A percentile compares a stretch with the other conserved stretches of the same genome.
Conservation (phyloP, 441 rosid species). For the Viola pubescens region DNA sequence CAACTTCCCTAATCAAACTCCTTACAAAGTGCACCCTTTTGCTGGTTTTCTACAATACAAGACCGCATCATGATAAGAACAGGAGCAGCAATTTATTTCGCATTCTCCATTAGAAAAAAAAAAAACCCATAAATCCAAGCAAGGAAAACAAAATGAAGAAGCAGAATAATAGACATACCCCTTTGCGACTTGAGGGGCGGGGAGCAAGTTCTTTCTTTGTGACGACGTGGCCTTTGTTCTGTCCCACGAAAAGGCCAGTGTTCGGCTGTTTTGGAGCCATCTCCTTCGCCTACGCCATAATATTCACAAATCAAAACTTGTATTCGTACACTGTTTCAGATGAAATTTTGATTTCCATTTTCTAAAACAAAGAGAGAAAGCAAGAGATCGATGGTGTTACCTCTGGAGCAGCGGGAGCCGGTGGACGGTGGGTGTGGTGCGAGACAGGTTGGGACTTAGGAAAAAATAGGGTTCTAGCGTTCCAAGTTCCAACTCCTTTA, state of each 20-base stretch:
- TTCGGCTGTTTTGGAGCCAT: slow-evolving; percentile 34
- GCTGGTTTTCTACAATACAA: slow-evolving; percentile 38
- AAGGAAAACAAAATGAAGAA: not conserved
- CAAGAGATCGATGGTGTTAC: too few species aligned
- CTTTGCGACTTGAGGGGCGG: slow-evolving; percentile 39
- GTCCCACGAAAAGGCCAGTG: slow-evolving; percentile 46
- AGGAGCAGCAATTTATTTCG: too few species aligned
- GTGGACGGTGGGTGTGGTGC: too few species aligned
- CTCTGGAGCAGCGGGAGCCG: too few species aligned
- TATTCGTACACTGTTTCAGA: too few species aligned
- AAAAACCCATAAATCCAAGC: not conserved
- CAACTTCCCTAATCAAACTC: slow-evolving; percentile 54
- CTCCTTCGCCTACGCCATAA: slow-evolving; percentile 12
- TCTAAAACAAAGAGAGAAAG: too few species aligned
- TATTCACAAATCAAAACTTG: too few species aligned
- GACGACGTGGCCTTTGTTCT: slow-evolving; percentile 50
- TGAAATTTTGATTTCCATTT: too few species aligned
- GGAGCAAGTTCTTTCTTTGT: slow-evolving; percentile 43
- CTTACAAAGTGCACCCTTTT: slow-evolving; percentile 54
- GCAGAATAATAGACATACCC: slow-evolving; percentile 19
- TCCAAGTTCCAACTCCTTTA: too few species aligned
- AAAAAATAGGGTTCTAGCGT: too few species aligned
- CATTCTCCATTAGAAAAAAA: not conserved
- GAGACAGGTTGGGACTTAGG: too few species aligned
- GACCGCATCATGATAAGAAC: not conserved